These are phyloP conservation scores for Zygoascus sp. DNA, from an alignment of 1,139 yeast genomes.

Conservation along the genomic window DNA sequence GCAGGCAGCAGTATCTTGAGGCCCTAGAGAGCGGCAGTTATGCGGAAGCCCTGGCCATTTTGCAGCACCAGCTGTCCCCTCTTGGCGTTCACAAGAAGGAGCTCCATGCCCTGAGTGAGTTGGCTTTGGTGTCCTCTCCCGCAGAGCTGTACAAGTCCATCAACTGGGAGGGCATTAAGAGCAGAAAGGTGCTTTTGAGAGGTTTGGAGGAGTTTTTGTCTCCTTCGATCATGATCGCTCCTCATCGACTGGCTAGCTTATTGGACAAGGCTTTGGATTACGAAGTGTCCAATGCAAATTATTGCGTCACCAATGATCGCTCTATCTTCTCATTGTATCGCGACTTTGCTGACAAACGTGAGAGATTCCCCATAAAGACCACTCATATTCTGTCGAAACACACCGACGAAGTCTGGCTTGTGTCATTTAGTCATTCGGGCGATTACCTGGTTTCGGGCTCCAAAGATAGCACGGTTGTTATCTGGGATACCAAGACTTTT, in stretches of 20 bases:
- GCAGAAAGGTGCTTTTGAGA: constrained; percentile 41
- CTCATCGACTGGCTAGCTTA: constrained; percentile 46
- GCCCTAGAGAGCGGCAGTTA: constrained; percentile 30
- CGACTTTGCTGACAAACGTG: constrained; percentile 32
- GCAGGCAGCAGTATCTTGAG: constrained; percentile 36
- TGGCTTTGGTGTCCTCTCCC: constrained; percentile 36
- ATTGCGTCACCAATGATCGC: constrained; percentile 27
- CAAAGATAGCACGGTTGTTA: constrained; percentile 57
- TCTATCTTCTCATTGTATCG: constrained; percentile 29
- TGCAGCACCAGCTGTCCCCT: constrained; percentile 34
- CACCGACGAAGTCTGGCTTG: constrained; percentile 78
- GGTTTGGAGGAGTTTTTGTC: constrained; percentile 46
- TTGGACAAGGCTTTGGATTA: constrained; percentile 49
- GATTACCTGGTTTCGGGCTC: constrained; percentile 71
- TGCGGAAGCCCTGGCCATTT: constrained; percentile 40
- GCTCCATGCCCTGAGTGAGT: constrained; percentile 35
- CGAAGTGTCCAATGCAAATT: constrained; percentile 44
- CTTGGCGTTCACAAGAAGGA: constrained; percentile 25
- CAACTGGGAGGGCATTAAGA: constrained; percentile 40
- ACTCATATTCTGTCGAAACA: constrained; percentile 48
- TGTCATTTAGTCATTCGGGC: constrained; percentile 76
- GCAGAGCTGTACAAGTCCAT: constrained; percentile 32
- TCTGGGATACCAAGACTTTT: constrained; percentile 56
- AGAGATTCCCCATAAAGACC: constrained; percentile 45
- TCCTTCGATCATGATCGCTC: constrained; percentile 51